Evolutionary conservation across 2,329 filamentous ascomycete genomes (phyloP).

Genomic region (Colletotrichum endophyticum): DNA sequence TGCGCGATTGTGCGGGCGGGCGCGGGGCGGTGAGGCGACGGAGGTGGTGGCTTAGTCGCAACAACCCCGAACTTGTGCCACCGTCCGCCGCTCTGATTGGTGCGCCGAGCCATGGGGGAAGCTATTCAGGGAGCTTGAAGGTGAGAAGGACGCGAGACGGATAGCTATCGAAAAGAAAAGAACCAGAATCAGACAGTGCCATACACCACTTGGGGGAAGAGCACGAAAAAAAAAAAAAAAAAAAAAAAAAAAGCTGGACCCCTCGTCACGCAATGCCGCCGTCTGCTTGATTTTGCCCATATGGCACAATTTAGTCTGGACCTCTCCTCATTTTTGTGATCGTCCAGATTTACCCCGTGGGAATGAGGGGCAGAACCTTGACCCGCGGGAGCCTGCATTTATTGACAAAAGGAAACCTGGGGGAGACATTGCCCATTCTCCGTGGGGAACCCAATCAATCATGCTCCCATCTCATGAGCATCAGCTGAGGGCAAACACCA

Average conservation of each 20-base stretch:
- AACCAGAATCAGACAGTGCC: not conserved
- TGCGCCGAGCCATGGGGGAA: not conserved
- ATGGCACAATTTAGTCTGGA: constrained; percentile 11
- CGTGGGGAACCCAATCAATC: not conserved
- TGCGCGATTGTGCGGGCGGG: constrained; percentile 5
- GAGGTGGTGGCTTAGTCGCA: constrained; percentile 17
- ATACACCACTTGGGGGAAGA: not conserved
- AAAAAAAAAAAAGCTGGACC: not conserved
- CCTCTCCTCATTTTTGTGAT: constrained; percentile 11
- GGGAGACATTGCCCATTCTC: constrained; percentile 3
- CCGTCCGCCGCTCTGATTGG: constrained; percentile 15
- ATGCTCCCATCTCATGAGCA: constrained; percentile 11
- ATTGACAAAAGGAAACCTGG: constrained; percentile 18
- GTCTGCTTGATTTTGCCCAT: not conserved
- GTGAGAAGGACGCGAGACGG: not conserved
- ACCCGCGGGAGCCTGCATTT: constrained; percentile 20
- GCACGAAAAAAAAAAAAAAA: not conserved
- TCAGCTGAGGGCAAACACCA: constrained; percentile 5
- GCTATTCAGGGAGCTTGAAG: constrained; percentile 5
- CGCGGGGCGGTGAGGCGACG: constrained; percentile 19
- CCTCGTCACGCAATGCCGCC: constrained; percentile 11
- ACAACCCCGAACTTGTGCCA: constrained; percentile 17
- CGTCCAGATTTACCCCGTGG: constrained; percentile 11
- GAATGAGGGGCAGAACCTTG: not conserved
- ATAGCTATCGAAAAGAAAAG: not conserved